phyloP scores from a whole-genome alignment of 106 monocot genomes.

The Agapanthus africanus region DNA sequence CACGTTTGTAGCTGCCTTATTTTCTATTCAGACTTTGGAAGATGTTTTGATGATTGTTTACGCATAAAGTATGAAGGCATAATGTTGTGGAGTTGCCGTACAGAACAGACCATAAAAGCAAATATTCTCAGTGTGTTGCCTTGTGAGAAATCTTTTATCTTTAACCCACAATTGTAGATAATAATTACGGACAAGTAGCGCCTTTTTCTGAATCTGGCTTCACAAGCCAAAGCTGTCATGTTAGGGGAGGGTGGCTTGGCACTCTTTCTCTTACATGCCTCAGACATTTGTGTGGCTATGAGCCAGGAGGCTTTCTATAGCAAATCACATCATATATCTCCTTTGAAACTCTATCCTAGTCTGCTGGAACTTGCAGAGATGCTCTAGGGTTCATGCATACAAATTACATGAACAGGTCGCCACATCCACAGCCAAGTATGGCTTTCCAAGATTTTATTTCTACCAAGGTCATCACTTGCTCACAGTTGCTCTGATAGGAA shows the following conservation, averaged over 20 bases:
- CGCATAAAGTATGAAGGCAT: neutral
- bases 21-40: neutral
- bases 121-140: neutral
- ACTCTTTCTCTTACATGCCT: neutral
- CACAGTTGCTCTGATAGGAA: neutral
- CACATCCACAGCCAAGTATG: neutral
- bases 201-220: neutral
- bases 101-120: neutral
- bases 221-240: neutral
- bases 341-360: neutral
- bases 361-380: neutral
- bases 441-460: neutral
- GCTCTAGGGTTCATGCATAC: neutral
- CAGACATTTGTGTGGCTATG: too few relatives aligned
- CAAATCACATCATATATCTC: neutral
- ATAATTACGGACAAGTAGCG: too few relatives aligned
- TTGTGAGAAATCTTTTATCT: neutral
- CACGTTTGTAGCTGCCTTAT: neutral
- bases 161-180: neutral
- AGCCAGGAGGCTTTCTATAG: neutral
- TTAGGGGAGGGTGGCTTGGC: neutral
- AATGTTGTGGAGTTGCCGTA: neutral
- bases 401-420: neutral
- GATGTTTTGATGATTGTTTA: neutral
- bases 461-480: neutral